phyloP scores from a whole-genome alignment of 176 grass and related monocot species.

The Sorghum bicolor region DNA sequence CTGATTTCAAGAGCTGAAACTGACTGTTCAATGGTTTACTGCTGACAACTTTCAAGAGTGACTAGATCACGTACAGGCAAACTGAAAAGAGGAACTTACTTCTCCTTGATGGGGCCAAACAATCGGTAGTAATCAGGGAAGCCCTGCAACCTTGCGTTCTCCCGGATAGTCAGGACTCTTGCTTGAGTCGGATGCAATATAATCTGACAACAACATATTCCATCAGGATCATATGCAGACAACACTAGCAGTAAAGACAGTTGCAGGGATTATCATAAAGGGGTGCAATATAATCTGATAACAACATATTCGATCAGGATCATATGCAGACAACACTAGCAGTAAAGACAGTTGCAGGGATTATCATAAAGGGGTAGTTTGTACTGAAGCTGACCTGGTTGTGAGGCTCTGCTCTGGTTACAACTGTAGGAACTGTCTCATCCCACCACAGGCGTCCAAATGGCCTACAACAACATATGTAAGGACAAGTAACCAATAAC shows the following conservation, averaged over 20 bases:
- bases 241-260: background rate
- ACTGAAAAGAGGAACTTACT: conserved; percentile 33
- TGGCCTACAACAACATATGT: conserved; percentile 40
- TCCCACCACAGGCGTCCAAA: conserved; percentile 95
- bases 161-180: conserved; percentile 60
- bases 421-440: conserved; percentile 80
- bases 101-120: conserved; percentile 52
- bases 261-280: background rate
- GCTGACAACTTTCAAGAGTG: background rate
- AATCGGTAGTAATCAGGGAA: conserved; percentile 75
- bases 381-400: conserved; percentile 45
- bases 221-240: background rate
- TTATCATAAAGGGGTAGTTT: background rate
- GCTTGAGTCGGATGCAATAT: conserved; percentile 68
- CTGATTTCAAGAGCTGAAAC: background rate
- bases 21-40: no score
- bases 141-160: conserved; percentile 86
- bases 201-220: conserved; percentile 23
- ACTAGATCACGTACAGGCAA: background rate
- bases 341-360: background rate
- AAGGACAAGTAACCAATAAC: background rate
- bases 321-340: background rate
- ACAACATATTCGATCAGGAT: background rate
- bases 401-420: conserved; percentile 79
- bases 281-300: conserved; percentile 27